A percentile compares a stretch with the other conserved stretches of the same genome.
These are phyloP conservation scores for Candida berthetii DNA, from an alignment of 805 yeast genomes.

Conservation along the genomic window DNA sequence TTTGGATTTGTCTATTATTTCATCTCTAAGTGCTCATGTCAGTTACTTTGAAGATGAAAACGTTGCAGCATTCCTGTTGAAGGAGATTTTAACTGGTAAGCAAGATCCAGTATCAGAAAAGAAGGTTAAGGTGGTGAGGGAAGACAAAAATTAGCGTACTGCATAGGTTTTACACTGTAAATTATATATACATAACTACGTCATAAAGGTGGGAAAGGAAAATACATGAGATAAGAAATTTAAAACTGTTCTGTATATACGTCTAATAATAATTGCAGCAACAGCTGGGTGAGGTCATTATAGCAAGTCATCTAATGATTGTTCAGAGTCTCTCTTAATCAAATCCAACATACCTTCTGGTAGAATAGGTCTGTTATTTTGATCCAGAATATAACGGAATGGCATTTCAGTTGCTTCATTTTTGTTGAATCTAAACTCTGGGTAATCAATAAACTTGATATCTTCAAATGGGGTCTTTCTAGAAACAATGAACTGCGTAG, in stretches of 20 bases:
- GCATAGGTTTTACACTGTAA: too few species aligned
- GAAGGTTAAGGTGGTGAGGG: constrained; percentile 15
- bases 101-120: constrained; percentile 19
- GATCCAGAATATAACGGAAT: constrained; percentile 76
- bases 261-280: too few species aligned
- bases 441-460: constrained; percentile 84
- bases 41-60: constrained; percentile 84
- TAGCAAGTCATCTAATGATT: constrained; percentile 64
- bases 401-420: constrained; percentile 98
- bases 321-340: constrained; percentile 81
- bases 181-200: too few species aligned
- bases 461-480: constrained; percentile 54
- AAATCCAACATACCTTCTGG: constrained; percentile 90
- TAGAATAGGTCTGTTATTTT: constrained; percentile 64
- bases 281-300: too few species aligned
- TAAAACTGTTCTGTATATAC: too few species aligned
- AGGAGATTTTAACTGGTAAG: constrained; percentile 36
- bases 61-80: constrained; percentile 71
- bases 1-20: constrained; percentile 71
- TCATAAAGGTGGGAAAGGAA: too few species aligned
- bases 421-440: constrained; percentile 83
- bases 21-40: constrained; percentile 84
- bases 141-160: too few species aligned
- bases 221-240: too few species aligned
- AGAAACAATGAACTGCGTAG: constrained; percentile 76